These are phyloP conservation scores for Bimuria novae-zelandiae DNA, from an alignment of 2,329 filamentous ascomycete genomes.

Conservation along the genomic window DNA sequence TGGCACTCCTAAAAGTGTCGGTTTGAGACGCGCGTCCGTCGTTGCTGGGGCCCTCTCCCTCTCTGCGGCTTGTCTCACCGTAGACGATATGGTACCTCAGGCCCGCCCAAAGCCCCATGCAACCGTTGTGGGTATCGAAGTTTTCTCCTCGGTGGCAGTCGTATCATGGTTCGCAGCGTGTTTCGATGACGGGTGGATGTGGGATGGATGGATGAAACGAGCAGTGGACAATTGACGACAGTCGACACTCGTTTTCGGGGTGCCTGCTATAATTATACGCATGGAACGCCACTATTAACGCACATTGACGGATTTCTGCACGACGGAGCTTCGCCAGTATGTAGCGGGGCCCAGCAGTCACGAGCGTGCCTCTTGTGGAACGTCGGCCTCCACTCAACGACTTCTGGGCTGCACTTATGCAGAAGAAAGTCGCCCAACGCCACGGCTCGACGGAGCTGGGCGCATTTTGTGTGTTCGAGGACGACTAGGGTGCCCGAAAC, in stretches of 20 bases:
- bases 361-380: constrained; percentile 52
- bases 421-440: constrained; percentile 49
- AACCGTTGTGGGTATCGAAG: too few relatives aligned
- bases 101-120: too few relatives aligned
- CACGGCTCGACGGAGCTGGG: constrained; percentile 54
- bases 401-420: constrained; percentile 54
- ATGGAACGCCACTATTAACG: constrained; percentile 45
- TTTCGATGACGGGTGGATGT: too few relatives aligned
- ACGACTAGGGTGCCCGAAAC: constrained; percentile 35
- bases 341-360: constrained; percentile 49
- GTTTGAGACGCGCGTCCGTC: too few relatives aligned
- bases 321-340: constrained; percentile 45
- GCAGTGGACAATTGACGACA: constrained; percentile 25
- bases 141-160: too few relatives aligned
- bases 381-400: constrained; percentile 57
- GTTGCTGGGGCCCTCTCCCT: too few relatives aligned
- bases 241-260: constrained; percentile 45
- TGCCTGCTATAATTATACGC: constrained; percentile 45
- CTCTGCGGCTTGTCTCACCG: too few relatives aligned
- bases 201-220: too few relatives aligned
- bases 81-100: too few relatives aligned
- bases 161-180: too few relatives aligned
- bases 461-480: constrained; percentile 47
- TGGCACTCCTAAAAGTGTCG: too few relatives aligned
- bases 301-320: constrained; percentile 34